Conservation (phyloP, 2,329 filamentous ascomycete species). For the Davidsoniella eucalypti region DNA sequence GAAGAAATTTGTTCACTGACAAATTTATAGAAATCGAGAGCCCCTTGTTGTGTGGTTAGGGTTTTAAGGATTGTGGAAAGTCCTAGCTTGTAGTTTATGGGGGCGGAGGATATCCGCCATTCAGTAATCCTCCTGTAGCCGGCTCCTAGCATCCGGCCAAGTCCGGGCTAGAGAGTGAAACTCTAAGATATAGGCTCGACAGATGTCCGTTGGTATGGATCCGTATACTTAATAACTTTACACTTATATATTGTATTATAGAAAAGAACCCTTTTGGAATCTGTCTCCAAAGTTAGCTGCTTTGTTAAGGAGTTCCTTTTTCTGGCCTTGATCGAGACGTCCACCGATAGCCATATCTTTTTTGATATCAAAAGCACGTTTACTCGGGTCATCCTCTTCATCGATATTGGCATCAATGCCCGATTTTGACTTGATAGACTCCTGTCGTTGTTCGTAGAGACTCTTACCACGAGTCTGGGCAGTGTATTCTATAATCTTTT, state of each 20-base stretch:
- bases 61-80: too few species aligned
- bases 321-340: slow-evolving; percentile 55
- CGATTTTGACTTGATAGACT: slow-evolving; percentile 14
- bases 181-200: too few species aligned
- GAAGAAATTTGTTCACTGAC: too few species aligned
- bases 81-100: too few species aligned
- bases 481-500: slow-evolving; percentile 31
- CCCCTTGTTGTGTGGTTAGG: too few species aligned
- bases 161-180: too few species aligned
- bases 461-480: slow-evolving; percentile 39
- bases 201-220: too few species aligned
- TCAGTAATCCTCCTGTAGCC: too few species aligned
- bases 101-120: too few species aligned
- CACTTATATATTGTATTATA: slow-evolving; percentile 21
- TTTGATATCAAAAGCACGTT: slow-evolving; percentile 73
- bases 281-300: slow-evolving; percentile 67
- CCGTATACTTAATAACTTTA: too few species aligned
- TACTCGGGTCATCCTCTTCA: slow-evolving; percentile 82
- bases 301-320: slow-evolving; percentile 61
- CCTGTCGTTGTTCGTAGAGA: slow-evolving; percentile 42
- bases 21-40: too few species aligned
- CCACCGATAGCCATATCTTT: slow-evolving; percentile 79
- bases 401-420: not conserved
- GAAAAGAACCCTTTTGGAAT: slow-evolving; percentile 59
- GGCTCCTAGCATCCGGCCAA: too few species aligned